Percentiles rank a stretch among this genome's conserved stretches.
These are phyloP conservation scores for Ceriops decandra DNA, from an alignment of 345 rosid species.

Conservation along the genomic window DNA sequence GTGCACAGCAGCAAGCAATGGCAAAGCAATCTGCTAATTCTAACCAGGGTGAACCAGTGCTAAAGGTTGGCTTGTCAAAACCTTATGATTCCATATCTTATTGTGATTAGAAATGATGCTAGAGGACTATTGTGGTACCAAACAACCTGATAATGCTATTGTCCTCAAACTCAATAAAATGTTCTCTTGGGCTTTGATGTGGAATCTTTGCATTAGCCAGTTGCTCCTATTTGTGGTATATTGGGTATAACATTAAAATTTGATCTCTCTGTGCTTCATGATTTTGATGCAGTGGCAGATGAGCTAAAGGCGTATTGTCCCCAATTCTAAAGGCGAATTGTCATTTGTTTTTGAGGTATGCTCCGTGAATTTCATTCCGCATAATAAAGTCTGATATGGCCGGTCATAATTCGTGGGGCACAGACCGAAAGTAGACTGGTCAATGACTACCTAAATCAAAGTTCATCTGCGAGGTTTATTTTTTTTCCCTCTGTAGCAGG, in stretches of 20 bases:
- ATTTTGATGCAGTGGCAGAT: constrained; percentile 64
- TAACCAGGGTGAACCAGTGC: constrained; percentile 77
- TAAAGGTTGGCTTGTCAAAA: constrained; percentile 48
- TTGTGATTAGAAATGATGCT: background rate
- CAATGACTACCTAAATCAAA: background rate
- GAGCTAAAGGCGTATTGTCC: constrained; percentile 28
- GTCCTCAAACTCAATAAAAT: background rate
- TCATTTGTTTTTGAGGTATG: constrained; percentile 3
- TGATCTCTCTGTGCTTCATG: constrained; percentile 22
- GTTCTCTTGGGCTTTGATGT: background rate
- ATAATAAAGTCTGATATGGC: background rate
- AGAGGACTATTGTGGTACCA: background rate
- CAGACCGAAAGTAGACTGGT: constrained; percentile 1
- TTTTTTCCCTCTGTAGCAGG: background rate
- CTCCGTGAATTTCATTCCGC: background rate
- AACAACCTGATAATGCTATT: background rate
- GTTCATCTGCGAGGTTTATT: background rate
- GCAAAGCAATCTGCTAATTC: constrained; percentile 71
- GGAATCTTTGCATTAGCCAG: background rate
- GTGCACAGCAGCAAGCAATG: constrained; percentile 64
- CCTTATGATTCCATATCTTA: background rate
- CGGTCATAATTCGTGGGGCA: background rate
- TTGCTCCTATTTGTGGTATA: constrained; percentile 5
- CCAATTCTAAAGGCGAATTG: constrained; percentile 8
- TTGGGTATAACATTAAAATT: background rate